phyloP scores from a whole-genome alignment of 805 yeast genomes.

The Candida palmyrensis region DNA sequence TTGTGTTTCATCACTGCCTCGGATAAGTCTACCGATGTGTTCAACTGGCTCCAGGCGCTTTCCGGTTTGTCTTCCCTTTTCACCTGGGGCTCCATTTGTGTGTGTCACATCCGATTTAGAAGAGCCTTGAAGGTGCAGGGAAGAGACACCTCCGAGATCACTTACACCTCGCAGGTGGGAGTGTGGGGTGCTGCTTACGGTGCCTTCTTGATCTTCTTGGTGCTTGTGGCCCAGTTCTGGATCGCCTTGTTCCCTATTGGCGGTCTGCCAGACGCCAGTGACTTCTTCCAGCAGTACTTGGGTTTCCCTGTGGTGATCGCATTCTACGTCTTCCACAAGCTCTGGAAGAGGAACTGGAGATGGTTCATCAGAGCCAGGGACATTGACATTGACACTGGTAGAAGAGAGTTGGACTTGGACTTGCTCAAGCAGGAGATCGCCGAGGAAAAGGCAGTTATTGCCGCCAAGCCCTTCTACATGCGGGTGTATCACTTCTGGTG shows the following conservation, averaged over 20 bases:
- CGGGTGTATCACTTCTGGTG: conserved; percentile 31
- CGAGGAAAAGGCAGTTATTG: conserved; percentile 25
- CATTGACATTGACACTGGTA: conserved; percentile 37
- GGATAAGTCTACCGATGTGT: conserved; percentile 34
- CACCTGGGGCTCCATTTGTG: conserved; percentile 37
- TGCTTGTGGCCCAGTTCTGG: conserved; percentile 39
- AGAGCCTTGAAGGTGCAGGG: conserved; percentile 29
- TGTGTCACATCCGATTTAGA: conserved; percentile 38
- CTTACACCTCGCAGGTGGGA: conserved; percentile 34
- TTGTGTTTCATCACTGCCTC: conserved; percentile 49
- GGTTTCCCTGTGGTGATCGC: conserved; percentile 31
- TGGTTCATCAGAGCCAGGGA: conserved; percentile 29
- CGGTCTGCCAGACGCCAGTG: conserved; percentile 28
- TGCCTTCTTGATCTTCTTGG: conserved; percentile 24
- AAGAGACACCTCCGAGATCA: conserved; percentile 29
- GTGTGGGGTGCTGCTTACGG: conserved; percentile 32
- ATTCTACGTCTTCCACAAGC: conserved; percentile 35
- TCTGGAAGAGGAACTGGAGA: conserved; percentile 35
- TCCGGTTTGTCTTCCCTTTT: conserved; percentile 37
- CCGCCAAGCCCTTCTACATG: conserved; percentile 29
- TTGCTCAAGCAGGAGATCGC: conserved; percentile 30
- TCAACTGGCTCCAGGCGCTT: conserved; percentile 37
- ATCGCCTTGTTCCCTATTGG: conserved; percentile 34
- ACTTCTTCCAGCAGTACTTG: conserved; percentile 30
- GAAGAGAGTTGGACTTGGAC: conserved; percentile 37